Base-by-base conservation (phyloP, 257 asterid genomes). In the Penstemon davidsonii region DNA sequence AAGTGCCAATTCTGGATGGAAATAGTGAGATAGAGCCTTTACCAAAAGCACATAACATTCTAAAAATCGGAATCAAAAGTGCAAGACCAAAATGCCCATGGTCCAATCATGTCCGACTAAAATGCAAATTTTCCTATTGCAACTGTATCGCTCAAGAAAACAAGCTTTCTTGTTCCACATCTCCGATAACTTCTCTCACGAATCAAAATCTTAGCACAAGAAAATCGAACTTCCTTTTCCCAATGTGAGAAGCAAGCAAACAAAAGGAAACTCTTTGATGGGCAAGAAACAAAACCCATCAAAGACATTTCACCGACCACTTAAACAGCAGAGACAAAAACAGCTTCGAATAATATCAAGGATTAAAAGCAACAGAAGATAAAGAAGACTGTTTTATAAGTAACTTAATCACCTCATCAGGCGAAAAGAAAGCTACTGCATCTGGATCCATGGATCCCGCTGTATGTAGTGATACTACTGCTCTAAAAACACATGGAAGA, bases 401-500 rank as follows among this genome's bases (percentile, higher is more conserved):
- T 60, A 44, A 52, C 55, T 58, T 64, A 62, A 65, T 68, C 74
- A 91, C 98, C 98, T 93, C 97, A 75, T 88, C 92, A 15, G 96
- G 97, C 0, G 97, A 90, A 79, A 88, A 93, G 86, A 90, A 87
- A 38, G 97, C 95, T 49, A 90, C 91, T 8, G 96, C 87, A 66
- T 84, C 96, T 55, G 97, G 96, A 72, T 88, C 89, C 72, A 84
- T 73, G 11, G 95, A 88, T 72, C 97, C 97, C 60, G 92, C 96
- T 64, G 95, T 88, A 69, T 89, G 97, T 62, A 93, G 76, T 47
- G 99, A 93, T 55, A 93, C 69, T 66, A 93, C 78, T 57, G 90
- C 96, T 80, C 99, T 79, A 72, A 88, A 85, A 68, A 90, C 80
- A 12, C 86, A 87, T 50, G 97, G 97, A 13, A 80, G 75, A 74